Percentiles rank a stretch among this genome's conserved stretches.
Evolutionary conservation across 2,329 filamentous ascomycete genomes (phyloP).

Genomic region (Penicillium sp.): DNA sequence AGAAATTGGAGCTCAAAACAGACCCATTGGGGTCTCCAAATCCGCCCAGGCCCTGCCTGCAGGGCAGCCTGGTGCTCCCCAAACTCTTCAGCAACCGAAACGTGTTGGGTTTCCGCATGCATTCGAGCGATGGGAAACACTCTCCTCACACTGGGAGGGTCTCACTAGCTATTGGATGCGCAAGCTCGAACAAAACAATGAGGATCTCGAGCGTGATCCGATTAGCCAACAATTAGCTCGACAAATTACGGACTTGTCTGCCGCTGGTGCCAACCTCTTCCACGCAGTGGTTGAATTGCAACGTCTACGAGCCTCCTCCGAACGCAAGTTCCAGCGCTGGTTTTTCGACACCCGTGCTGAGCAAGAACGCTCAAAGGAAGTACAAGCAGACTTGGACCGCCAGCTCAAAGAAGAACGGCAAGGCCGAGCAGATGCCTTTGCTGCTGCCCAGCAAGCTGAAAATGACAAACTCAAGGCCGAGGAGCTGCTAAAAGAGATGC

Average conservation of each 20-base stretch:
- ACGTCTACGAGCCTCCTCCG: constrained; percentile 86
- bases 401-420: constrained; percentile 72
- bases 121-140: constrained; percentile 94
- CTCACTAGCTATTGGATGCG: constrained; percentile 97
- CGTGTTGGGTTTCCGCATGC: constrained; percentile 86
- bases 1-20: constrained; percentile 16
- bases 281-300: constrained; percentile 97
- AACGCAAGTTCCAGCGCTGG: constrained; percentile 97
- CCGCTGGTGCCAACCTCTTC: constrained; percentile 93
- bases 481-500: constrained; percentile 82
- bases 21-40: constrained; percentile 21
- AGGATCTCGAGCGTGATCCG: constrained; percentile 78
- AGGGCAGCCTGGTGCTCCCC: constrained; percentile 27
- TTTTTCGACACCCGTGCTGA: constrained; percentile 93
- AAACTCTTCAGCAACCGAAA: constrained; percentile 35
- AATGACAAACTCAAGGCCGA: constrained; percentile 68
- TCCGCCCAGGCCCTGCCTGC: constrained; percentile 28
- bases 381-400: constrained; percentile 74
- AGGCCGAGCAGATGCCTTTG: constrained; percentile 65
- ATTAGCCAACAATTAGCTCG: constrained; percentile 84
- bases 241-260: constrained; percentile 95
- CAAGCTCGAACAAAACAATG: constrained; percentile 82
- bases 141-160: constrained; percentile 97
- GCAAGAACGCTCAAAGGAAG: constrained; percentile 79
- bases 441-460: constrained; percentile 64